Base-by-base conservation (phyloP, 2,329 filamentous ascomycete species). In the Didymella pomorum region DNA sequence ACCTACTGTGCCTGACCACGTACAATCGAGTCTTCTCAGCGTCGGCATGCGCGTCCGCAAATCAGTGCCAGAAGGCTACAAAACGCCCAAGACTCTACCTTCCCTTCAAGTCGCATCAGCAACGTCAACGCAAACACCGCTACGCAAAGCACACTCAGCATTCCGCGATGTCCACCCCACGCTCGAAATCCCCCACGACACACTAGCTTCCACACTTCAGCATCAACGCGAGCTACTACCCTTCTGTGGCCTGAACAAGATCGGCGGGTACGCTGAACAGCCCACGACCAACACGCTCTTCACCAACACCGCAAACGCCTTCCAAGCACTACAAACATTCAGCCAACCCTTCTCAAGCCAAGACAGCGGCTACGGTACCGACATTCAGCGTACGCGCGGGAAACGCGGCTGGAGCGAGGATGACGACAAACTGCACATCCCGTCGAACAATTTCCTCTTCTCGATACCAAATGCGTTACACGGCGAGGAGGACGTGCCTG, bases 31-130 rank as follows among this genome's bases (percentile, higher is more conserved):
- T 62, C 87, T 98, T n/a, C 83, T 97, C 41, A 91, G 85, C 69
- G 94, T 98, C 64, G 94, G 94, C 70, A 97, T 97, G 93, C 89
- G 94, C 23, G 85, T 98, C 49, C 90, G 94, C 73, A 98, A 98
- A 80, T 91, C 91, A 11, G 90, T 98, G 8, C 90, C 92, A 0
- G 93, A 97, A 75, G 94, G 94, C 59, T 97, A 97, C 84, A 96
- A 96, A 81, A 96, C 91, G 1, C 85, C 85, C 76, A 80, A 70
- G 63, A 77, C 67, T 39, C 48, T 74, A 9, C 65, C 71, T 1
- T 64, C 71, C 7, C 68, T 71, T 41, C 69, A 68, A 37, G 69
- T n/a, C 14, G 18, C 31, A 35, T 16, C 70, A 49, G 67, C 70
- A 49, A 67, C 70, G 2, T n/a, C 18, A n/a, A 14, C 21, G 14